Base-by-base conservation (phyloP, 345 rosid genomes). In the Orychophragmus violaceus region DNA sequence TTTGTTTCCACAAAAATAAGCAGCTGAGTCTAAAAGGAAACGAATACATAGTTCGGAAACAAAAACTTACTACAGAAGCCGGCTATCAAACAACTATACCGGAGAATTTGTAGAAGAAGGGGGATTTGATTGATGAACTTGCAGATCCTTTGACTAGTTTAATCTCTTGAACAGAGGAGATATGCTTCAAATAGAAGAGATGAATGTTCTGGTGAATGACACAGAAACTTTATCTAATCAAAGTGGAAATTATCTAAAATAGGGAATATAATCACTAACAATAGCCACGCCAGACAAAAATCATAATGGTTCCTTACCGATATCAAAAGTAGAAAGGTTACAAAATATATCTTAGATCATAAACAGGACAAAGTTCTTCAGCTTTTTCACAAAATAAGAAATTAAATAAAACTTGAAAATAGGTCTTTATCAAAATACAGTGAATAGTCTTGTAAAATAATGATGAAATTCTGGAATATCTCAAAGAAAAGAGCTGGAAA, bases 401-500 rank as follows among this genome's bases (percentile, higher is more conserved):
- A 41, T 3, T 6, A 41, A 41, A 41, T 41, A 41, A 1, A 41
- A 41, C 48, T 41, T 41, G 8, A 41, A 30, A 14, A 66, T 24
- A 25, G 48, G 71, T 16, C 45, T 44, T 8, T 22, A 8, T 65
- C 21, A 7, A 48, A 17, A 42, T 14, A 27, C 10, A 72, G 28
- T 24, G 4, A 28, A 62, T 44, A 61, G 4, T 51, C 21, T 11
- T 16, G 68, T 24, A 57, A 46, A 72, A 72, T 65, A 64, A 72
- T 72, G 54, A 72, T 58, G 71, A 64, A 6, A 35, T 56, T 23
- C 44, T 71, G 59, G 64, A 71, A 56, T 64, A 64, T 56, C 51
- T 71, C 62, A 64, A 62, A 56, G 58, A 23, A 49, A 57, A 72
- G 76, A 65, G 66, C 53, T 72, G 76, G 66, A 65, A 58, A 22